Percentiles rank a stretch among this genome's conserved stretches.
Conservation (phyloP, 1,284 basidiomycete genomes). For the Ustilago lituana region DNA sequence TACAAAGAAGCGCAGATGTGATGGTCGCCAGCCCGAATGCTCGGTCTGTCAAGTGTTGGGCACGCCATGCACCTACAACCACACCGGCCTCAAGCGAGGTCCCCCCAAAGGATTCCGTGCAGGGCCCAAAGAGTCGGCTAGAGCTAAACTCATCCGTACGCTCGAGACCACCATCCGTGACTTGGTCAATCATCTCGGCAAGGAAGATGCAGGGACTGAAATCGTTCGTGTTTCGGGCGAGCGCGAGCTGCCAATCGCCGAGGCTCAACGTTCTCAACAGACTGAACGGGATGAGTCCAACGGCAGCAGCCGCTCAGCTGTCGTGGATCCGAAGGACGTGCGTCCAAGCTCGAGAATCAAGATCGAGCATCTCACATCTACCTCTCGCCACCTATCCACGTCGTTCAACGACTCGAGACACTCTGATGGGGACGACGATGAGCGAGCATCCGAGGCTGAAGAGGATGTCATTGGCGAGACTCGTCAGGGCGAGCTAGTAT, state of each 20-base stretch:
- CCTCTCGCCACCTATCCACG: conserved; percentile 1
- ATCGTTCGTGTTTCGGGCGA: conserved; percentile 49
- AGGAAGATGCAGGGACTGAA: conserved; percentile 46
- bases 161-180: conserved; percentile 61
- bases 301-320: not conserved
- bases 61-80: conserved; percentile 57
- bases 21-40: conserved; percentile 59
- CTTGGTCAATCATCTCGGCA: conserved; percentile 51
- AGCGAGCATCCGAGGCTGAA: conserved; percentile 29
- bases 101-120: conserved; percentile 62
- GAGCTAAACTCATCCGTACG: conserved; percentile 50
- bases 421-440: conserved; percentile 22
- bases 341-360: conserved; percentile 22
- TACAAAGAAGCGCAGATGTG: conserved; percentile 60
- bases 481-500: conserved; percentile 50
- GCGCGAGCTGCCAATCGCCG: conserved; percentile 31
- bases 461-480: conserved; percentile 50
- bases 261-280: not conserved
- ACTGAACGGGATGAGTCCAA: not conserved
- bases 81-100: conserved; percentile 52
- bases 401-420: not conserved
- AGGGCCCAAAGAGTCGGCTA: conserved; percentile 54
- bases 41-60: conserved; percentile 57
- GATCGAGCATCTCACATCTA: conserved; percentile 24
- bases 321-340: not conserved